Evolutionary conservation across 306 rosid genomes (phyloP).

Genomic region (Casuarina glauca): DNA sequence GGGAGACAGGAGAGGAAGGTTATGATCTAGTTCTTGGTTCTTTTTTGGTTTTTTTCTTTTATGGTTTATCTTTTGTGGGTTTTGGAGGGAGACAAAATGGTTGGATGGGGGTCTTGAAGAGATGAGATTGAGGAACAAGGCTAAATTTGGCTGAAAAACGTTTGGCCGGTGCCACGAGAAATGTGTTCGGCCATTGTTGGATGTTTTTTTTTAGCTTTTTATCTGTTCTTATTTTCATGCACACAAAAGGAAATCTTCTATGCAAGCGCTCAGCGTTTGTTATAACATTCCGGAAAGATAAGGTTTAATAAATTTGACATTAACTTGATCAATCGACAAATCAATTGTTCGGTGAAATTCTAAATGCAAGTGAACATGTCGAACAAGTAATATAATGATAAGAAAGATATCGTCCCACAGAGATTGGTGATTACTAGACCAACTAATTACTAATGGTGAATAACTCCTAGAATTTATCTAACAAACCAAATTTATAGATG

Average conservation of each 20-base stretch:
- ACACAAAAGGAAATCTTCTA: conserved; percentile 5
- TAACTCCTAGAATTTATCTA: too few species aligned
- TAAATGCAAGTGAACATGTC: too few species aligned
- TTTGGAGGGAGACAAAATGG: conserved; percentile 17
- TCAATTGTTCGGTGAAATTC: too few species aligned
- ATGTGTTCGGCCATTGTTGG: conserved; percentile 34
- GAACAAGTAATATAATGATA: too few species aligned
- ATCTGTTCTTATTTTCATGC: neutral
- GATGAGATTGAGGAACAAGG: neutral
- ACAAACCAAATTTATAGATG: too few species aligned
- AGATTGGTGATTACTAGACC: too few species aligned
- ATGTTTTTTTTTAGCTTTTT: neutral
- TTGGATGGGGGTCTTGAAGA: conserved; percentile 7
- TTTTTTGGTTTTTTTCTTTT: neutral
- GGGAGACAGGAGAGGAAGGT: conserved; percentile 30
- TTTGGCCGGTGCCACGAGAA: conserved; percentile 33
- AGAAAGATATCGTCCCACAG: too few species aligned
- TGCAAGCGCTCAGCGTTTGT: conserved; percentile 1
- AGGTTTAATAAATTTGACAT: too few species aligned
- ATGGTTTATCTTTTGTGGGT: too few species aligned
- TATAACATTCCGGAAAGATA: neutral
- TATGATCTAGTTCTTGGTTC: neutral
- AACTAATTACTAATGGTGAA: too few species aligned
- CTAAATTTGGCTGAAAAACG: conserved; percentile 16
- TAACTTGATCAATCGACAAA: too few species aligned